Conservation (phyloP, 805 yeast genomes). For the Phaffomyces antillensis region DNA sequence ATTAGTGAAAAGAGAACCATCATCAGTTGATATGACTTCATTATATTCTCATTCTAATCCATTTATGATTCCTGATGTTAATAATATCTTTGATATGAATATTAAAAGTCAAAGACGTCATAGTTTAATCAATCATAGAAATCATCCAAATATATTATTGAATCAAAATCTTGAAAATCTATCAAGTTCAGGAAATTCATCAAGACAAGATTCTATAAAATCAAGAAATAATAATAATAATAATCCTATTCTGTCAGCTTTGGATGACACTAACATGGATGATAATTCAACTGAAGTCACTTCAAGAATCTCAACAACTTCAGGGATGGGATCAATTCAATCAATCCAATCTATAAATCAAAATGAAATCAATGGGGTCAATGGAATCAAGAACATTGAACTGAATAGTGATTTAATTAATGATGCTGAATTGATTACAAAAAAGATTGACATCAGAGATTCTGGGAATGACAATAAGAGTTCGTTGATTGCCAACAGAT, state of each 20-base stretch:
- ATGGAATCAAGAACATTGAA: no score
- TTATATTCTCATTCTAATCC: conserved; percentile 21
- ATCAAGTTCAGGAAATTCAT: not conserved
- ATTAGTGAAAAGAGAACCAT: conserved; percentile 18
- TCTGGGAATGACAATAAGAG: no score
- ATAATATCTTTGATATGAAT: not conserved
- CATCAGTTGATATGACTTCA: conserved; percentile 32
- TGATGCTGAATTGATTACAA: no score
- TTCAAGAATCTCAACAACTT: no score
- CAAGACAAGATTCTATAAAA: not conserved
- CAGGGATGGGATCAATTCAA: no score
- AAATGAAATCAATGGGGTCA: no score
- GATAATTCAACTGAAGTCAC: no score
- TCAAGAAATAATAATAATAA: not conserved
- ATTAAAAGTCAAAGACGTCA: conserved; percentile 7
- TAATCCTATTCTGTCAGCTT: not conserved
- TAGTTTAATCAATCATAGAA: not conserved
- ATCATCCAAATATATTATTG: no score
- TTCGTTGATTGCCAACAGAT: no score
- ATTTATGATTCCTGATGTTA: conserved; percentile 5
- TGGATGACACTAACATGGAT: not conserved
- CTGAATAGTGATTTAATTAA: no score
- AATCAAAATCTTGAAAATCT: not conserved
- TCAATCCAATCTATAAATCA: no score
- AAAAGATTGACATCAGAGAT: no score